These are phyloP conservation scores for Aquanectria penicillioides DNA, from an alignment of 2,329 filamentous ascomycete genomes.

Conservation along the genomic window DNA sequence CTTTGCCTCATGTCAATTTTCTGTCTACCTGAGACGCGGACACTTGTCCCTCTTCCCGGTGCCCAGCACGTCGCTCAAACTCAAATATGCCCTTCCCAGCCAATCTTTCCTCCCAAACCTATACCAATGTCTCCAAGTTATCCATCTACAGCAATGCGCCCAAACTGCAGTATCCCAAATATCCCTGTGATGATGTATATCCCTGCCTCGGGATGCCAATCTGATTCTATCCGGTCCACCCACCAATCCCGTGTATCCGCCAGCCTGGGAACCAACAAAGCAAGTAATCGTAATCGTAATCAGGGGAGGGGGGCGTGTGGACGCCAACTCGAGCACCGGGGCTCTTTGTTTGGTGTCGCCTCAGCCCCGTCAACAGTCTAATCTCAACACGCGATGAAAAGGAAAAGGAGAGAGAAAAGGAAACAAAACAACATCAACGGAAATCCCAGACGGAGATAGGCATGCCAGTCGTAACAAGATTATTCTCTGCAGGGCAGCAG, in stretches of 20 bases:
- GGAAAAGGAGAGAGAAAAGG: constrained; percentile 19
- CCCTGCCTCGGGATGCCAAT: background rate
- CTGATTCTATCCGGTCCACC: background rate
- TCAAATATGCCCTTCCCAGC: background rate
- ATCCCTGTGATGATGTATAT: background rate
- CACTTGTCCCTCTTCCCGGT: background rate
- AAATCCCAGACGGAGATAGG: constrained; percentile 29
- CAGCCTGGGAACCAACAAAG: too few species aligned
- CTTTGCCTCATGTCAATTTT: constrained; percentile 10
- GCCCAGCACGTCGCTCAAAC: too few species aligned
- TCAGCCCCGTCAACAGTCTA: too few species aligned
- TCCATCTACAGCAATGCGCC: too few species aligned
- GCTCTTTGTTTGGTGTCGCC: too few species aligned
- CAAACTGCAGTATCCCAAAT: too few species aligned
- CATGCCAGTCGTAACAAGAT: constrained; percentile 45
- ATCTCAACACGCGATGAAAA: constrained; percentile 4
- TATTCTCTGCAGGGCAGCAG: constrained; percentile 43
- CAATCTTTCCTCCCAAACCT: too few species aligned
- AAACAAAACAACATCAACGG: constrained; percentile 18
- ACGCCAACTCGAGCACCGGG: background rate
- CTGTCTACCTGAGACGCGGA: constrained; percentile 22
- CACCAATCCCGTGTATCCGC: background rate
- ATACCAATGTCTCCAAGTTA: too few species aligned
- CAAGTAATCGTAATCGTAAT: too few species aligned
- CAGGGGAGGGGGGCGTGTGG: too few species aligned